Percentiles rank a stretch among this genome's conserved stretches.
Evolutionary conservation across 139 green algal species (phyloP).

Genomic region (Nannochloris sp.): DNA sequence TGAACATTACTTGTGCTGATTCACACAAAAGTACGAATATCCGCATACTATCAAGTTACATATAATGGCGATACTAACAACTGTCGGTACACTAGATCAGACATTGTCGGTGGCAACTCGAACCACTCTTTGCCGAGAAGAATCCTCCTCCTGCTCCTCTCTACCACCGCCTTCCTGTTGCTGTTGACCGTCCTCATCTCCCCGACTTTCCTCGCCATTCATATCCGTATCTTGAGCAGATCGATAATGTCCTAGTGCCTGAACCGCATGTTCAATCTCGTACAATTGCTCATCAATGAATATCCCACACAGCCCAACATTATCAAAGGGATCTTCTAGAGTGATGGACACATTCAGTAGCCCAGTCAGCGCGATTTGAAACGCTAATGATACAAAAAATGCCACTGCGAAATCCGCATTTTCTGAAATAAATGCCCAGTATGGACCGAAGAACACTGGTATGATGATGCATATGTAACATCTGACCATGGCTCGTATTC

Average conservation of each 20-base stretch:
- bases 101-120: too few relatives aligned
- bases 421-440: constrained; percentile 30
- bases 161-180: too few relatives aligned
- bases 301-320: constrained; percentile 43
- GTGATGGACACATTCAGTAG: constrained; percentile 37
- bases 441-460: constrained; percentile 49
- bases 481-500: constrained; percentile 14
- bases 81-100: too few relatives aligned
- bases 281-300: constrained; percentile 40
- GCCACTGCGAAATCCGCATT: constrained; percentile 32
- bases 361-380: constrained; percentile 32
- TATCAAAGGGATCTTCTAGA: constrained; percentile 56
- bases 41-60: too few relatives aligned
- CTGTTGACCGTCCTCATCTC: too few relatives aligned
- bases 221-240: too few relatives aligned
- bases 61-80: too few relatives aligned
- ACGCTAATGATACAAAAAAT: constrained; percentile 34
- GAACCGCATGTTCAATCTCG: constrained; percentile 36
- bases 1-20: too few relatives aligned
- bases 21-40: too few relatives aligned
- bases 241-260: not conserved
- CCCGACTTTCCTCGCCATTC: too few relatives aligned
- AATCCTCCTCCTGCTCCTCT: too few relatives aligned
- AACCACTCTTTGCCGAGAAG: too few relatives aligned
- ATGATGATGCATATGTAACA: constrained; percentile 43